Conservation (phyloP, 148 eudicot species). For the Vaccinium myrtillus region DNA sequence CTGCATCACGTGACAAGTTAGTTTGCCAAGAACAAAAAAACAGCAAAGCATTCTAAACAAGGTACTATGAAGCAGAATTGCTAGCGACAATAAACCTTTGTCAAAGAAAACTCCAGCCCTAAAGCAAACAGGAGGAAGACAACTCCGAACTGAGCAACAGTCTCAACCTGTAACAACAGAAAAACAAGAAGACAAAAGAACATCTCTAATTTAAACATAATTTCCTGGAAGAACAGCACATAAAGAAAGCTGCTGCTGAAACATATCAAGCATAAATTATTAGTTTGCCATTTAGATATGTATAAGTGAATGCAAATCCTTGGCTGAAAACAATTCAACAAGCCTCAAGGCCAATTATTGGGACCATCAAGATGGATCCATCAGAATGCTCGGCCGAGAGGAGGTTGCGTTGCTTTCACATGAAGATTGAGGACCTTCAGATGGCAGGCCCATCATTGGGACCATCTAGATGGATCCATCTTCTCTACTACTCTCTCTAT, state of each 20-base stretch:
- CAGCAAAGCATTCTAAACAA: background rate
- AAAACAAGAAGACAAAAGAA: conserved; percentile 14
- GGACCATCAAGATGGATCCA: background rate
- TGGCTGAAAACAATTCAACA: background rate
- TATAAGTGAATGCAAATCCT: background rate
- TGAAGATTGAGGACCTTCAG: too few species aligned
- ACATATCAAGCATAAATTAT: background rate
- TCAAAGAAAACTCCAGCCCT: conserved; percentile 89
- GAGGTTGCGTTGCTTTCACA: too few species aligned
- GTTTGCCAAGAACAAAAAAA: background rate
- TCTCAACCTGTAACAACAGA: conserved; percentile 72
- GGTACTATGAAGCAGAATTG: conserved; percentile 12
- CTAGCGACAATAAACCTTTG: conserved; percentile 56
- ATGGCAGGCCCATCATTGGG: background rate
- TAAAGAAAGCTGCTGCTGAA: conserved; percentile 2
- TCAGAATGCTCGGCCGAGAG: too few species aligned
- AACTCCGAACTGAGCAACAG: conserved; percentile 99
- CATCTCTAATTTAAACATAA: conserved; percentile 6
- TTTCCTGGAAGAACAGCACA: conserved; percentile 5
- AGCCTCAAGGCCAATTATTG: background rate
- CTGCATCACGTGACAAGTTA: conserved; percentile 45
- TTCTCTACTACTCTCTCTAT: background rate
- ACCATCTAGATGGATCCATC: background rate
- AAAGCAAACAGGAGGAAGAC: conserved; percentile 97
- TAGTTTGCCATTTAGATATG: background rate